Base-by-base conservation (phyloP, 257 asterid species). In the Solanum paucissectum region DNA sequence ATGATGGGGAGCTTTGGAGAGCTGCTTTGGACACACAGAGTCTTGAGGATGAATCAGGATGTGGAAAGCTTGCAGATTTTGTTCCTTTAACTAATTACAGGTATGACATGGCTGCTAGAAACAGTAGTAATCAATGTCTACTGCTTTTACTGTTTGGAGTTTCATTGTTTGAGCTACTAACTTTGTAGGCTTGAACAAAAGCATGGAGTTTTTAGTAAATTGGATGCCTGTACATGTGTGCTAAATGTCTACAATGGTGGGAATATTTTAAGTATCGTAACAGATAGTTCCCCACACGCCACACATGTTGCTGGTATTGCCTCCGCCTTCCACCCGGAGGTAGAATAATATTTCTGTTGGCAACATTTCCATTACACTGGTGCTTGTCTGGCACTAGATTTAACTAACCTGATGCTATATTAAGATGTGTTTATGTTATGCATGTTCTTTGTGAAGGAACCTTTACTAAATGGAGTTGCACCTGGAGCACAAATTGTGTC, bases 251-350 rank as follows among this genome's bases (percentile, higher is more conserved):
- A 92, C 91, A 89, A 91, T 87, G 96, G 94, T 87, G 99, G 99
- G 69, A 95, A 95, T 84, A 87, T 95, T 87, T 93, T 97, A 93
- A 97, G 99, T 89, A 94, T 97, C 86, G 99, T 97, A 38, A 97
- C 99, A 29, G 99, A 97, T 87, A 25, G 95, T 89, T 97, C 99
- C 36, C 98, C 99, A 66, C 99, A 97, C 91, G 99, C 99, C 83
- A 97, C 99, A 86, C 99, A 97, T 86, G 99, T 97, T 92, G 98
- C 99, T 90, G 98, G 98, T 87, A 97, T 97, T 90, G 94, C 99
- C 21, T 93, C 99, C 81, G 98, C 99, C 88, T 94, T 93, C 94
- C 95, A 95, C 91, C 93, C 95, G 44, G 91, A 95, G 99, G 99
- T 89, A 91, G 32, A 58, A 49, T 82, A 82, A 7, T 38, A 49